Evolutionary conservation across 2,329 filamentous ascomycete species (phyloP).

Genomic region (Penicillium sp.): DNA sequence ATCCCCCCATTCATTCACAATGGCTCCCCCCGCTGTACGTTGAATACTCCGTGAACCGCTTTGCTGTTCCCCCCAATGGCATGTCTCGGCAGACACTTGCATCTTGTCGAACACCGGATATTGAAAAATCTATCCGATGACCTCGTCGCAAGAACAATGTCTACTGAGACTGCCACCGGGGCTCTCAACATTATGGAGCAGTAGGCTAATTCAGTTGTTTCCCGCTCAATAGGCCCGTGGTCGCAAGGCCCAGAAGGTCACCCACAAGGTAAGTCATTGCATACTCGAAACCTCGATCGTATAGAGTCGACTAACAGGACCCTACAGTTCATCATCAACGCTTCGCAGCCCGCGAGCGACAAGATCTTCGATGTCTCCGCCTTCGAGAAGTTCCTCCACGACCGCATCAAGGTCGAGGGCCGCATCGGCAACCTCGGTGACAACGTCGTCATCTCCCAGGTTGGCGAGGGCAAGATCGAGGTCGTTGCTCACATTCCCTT

Average conservation of each 20-base stretch:
- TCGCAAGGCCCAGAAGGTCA: constrained; percentile 47
- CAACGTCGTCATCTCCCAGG: constrained; percentile 80
- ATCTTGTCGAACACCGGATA: constrained; percentile 6
- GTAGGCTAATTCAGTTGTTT: constrained; percentile 82
- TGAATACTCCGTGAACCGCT: constrained; percentile 58
- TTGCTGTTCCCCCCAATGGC: constrained; percentile 72
- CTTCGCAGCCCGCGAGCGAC: constrained; percentile 94
- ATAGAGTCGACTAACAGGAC: constrained; percentile 1
- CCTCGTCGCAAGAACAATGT: neutral
- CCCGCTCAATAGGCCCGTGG: constrained; percentile 43
- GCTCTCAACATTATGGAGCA: constrained; percentile 53
- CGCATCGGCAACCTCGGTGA: constrained; percentile 98
- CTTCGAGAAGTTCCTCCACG: constrained; percentile 99
- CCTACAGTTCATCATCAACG: constrained; percentile 93
- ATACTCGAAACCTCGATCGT: neutral
- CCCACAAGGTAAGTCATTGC: constrained; percentile 42
- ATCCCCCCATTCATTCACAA: constrained; percentile 52
- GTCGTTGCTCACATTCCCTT: constrained; percentile 96
- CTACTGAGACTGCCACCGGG: constrained; percentile 14
- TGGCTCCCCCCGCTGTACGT: constrained; percentile 89
- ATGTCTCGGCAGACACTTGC: constrained; percentile 19
- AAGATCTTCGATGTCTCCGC: constrained; percentile 99
- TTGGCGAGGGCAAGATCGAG: constrained; percentile 96
- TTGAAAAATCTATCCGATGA: constrained; percentile 23
- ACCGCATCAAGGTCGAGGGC: constrained; percentile 98